phyloP scores from a whole-genome alignment of 2,329 filamentous ascomycete genomes.

The Claviceps purpurea region DNA sequence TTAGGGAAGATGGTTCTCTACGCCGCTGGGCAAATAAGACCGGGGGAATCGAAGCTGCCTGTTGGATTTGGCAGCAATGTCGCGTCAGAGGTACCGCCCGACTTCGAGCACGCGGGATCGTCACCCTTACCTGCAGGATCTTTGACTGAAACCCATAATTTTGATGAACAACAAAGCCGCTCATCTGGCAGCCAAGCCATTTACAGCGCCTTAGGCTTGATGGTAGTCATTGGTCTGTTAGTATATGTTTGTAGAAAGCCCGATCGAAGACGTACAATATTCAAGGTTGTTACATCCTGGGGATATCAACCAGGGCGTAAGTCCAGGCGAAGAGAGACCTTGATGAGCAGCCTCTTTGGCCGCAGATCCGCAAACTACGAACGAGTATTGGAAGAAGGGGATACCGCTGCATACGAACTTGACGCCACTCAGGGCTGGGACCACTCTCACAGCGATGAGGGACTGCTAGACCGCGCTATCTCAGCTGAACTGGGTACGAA shows the following conservation, averaged over 20 bases:
- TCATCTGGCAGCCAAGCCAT: neutral
- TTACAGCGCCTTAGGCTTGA: neutral
- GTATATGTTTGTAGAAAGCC: slow-evolving; percentile 67
- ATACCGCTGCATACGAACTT: slow-evolving; percentile 65
- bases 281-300: slow-evolving; percentile 16
- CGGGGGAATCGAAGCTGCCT: slow-evolving; percentile 43
- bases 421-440: slow-evolving; percentile 51
- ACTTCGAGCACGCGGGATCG: slow-evolving; percentile 76
- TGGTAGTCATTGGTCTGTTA: slow-evolving; percentile 56
- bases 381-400: slow-evolving; percentile 71
- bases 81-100: slow-evolving; percentile 46
- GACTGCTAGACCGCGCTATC: slow-evolving; percentile 40
- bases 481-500: slow-evolving; percentile 59
- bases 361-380: slow-evolving; percentile 53
- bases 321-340: slow-evolving; percentile 36
- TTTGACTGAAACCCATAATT: slow-evolving; percentile 29
- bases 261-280: slow-evolving; percentile 44
- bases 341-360: slow-evolving; percentile 54
- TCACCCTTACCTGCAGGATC: slow-evolving; percentile 19
- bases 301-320: slow-evolving; percentile 18
- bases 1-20: slow-evolving; percentile 94
- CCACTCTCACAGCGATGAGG: slow-evolving; percentile 47
- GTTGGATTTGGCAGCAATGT: slow-evolving; percentile 89
- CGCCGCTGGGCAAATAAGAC: slow-evolving; percentile 74
- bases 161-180: neutral